Evolutionary conservation across 768 basidiomycete genomes (phyloP), one percentile per base, ranked within the genome.

Genomic region (Rhizopogon sp.): DNA sequence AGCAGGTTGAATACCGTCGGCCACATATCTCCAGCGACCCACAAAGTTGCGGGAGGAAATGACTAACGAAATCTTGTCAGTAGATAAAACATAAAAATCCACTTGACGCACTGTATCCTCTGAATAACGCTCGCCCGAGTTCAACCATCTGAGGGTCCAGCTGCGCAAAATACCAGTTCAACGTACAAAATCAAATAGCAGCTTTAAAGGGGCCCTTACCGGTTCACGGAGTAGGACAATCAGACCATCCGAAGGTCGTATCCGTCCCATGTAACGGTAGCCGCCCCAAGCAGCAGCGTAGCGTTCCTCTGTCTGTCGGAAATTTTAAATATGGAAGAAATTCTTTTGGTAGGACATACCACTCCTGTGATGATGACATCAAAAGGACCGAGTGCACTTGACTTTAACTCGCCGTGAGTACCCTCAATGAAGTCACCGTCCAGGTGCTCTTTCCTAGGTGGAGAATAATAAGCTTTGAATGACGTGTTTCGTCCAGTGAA

Each of bases 191-290:
- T 5, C 25, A 25, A 50, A 33, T 1, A 17, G 56, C 14, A 52
- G 20, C 29, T 31, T 10, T 40, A 49, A 39, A 11, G 50, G 31
- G 16, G 41, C 29, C 69, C 79, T 55, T 53, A 81, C 81, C 52
- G 83, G 77, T 69, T 79, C 74, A 52, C 80, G 76, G 28, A 75
- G 58, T 35, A 87, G 66, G 3, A 79, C 75, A 29, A 85, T 70
- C 39, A 86, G 69, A 13, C 86, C 86, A 66, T 88, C 86, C 39
- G 72, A 72, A 7, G 80, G 67, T 31, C 86, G 72, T 13, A 87
- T 70, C 31, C 84, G 79, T 39, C 86, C 86, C 41, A 80, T 65
- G 49, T 86, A 72, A 46, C 68, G 74, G 54, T 78, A 80, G 3
- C 72, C 75, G 2, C 81, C 83, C 86, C 85, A 88, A 2, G 80